These are phyloP conservation scores for Penicillium goetzii DNA, from an alignment of 495 filamentous ascomycete species.

Conservation along the genomic window DNA sequence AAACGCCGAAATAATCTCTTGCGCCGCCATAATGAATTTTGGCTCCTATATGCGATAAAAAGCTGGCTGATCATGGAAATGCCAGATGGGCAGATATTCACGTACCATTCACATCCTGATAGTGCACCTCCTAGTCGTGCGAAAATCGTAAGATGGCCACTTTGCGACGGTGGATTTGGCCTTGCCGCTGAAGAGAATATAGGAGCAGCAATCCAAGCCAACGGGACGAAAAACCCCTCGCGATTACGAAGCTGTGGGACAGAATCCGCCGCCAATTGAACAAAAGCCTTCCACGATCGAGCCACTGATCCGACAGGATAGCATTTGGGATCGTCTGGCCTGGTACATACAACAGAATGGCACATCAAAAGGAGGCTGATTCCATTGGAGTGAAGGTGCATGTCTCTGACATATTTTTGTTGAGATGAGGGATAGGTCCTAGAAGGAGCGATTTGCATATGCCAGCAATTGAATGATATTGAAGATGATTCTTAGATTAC, in stretches of 20 bases:
- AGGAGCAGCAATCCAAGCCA: slow-evolving; percentile 6
- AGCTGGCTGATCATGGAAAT: slow-evolving; percentile 10
- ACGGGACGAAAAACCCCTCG: neutral
- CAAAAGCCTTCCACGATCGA: neutral
- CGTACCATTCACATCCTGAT: slow-evolving; percentile 10
- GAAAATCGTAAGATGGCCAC: slow-evolving; percentile 1
- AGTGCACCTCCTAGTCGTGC: slow-evolving; percentile 4
- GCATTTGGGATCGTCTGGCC: slow-evolving; percentile 2
- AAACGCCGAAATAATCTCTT: slow-evolving; percentile 11
- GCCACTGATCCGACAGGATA: slow-evolving; percentile 3
- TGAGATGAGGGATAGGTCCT: too few species aligned
- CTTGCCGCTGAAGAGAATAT: slow-evolving; percentile 3
- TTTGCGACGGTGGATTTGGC: neutral
- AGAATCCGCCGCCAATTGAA: neutral
- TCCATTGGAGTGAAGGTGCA: slow-evolving; percentile 5
- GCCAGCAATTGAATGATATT: too few species aligned
- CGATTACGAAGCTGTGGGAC: neutral
- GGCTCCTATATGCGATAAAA: slow-evolving; percentile 6
- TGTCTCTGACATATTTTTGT: slow-evolving; percentile 2
- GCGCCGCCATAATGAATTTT: slow-evolving; percentile 11
- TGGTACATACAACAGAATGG: slow-evolving; percentile 4
- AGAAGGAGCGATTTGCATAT: too few species aligned
- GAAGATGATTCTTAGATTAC: too few species aligned
- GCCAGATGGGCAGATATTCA: slow-evolving; percentile 7
- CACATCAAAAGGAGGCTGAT: neutral